Percentiles rank a stretch among this genome's conserved stretches.
Conservation (phyloP, 305 asterid species). For the Fraxinus baroniana region DNA sequence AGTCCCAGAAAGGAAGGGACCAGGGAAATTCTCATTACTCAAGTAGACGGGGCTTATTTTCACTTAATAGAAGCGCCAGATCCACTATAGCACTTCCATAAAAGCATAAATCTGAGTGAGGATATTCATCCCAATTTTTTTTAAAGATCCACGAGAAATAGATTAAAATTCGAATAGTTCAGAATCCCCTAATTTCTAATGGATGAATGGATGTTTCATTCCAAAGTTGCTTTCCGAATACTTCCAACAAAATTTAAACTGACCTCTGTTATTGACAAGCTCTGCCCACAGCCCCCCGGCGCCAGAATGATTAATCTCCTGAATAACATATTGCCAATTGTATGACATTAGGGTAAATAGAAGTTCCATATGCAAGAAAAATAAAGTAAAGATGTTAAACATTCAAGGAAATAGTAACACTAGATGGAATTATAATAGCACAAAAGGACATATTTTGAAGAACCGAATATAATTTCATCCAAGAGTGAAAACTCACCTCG, state of each 20-base stretch:
- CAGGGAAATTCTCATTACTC: not conserved
- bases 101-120: not conserved
- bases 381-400: not conserved
- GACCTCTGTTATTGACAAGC: slow-evolving; percentile 85
- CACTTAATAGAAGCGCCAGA: not conserved
- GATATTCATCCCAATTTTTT: not conserved
- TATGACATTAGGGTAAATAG: not conserved
- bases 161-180: not conserved
- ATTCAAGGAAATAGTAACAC: not conserved
- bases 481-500: slow-evolving; percentile 55
- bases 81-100: not conserved
- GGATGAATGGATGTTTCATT: not conserved
- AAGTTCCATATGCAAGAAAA: not conserved
- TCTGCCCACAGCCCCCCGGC: slow-evolving; percentile 94
- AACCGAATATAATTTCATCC: not conserved
- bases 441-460: not conserved
- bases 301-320: slow-evolving; percentile 92
- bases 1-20: not conserved
- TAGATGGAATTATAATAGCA: not conserved
- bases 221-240: not conserved
- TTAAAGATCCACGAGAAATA: not conserved
- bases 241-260: not conserved
- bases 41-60: not conserved
- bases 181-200: not conserved
- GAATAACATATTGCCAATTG: slow-evolving; percentile 3